phyloP scores from a whole-genome alignment of 2,329 filamentous ascomycete genomes.

The Apiospora malaysiana region DNA sequence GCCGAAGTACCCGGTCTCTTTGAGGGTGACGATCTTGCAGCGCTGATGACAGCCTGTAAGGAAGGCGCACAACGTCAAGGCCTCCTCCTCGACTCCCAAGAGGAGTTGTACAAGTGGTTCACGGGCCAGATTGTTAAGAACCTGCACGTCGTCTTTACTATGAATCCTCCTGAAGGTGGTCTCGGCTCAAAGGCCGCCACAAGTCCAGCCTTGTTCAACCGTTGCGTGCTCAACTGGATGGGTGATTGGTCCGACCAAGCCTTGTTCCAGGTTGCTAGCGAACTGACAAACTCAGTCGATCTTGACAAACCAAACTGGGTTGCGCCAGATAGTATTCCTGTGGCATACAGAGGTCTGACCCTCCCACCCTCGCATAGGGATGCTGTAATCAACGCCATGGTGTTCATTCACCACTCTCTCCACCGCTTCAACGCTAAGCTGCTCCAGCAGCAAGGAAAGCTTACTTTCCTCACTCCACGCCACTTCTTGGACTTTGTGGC shows the following conservation, averaged over 20 bases:
- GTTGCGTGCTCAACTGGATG: conserved; percentile 99
- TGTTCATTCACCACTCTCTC: conserved; percentile 96
- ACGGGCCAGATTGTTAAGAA: conserved; percentile 99
- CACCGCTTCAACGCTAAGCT: conserved; percentile 88
- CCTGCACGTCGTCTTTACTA: conserved; percentile 97
- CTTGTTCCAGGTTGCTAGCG: conserved; percentile 94
- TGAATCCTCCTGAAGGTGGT: conserved; percentile 98
- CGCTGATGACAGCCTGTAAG: conserved; percentile 99
- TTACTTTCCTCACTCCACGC: conserved; percentile 91
- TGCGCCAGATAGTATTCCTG: conserved; percentile 88
- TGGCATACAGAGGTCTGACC: conserved; percentile 85
- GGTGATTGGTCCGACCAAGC: conserved; percentile 99
- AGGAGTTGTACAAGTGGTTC: conserved; percentile 99
- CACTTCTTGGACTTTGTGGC: conserved; percentile 98
- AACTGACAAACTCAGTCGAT: conserved; percentile 95
- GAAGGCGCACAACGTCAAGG: conserved; percentile 97
- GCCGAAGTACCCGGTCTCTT: conserved; percentile 99
- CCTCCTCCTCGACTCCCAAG: conserved; percentile 91
- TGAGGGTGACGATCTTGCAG: conserved; percentile 97
- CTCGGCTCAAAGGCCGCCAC: conserved; percentile 96
- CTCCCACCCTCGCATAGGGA: conserved; percentile 91
- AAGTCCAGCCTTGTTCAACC: conserved; percentile 97
- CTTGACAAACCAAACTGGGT: conserved; percentile 85
- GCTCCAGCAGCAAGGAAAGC: conserved; percentile 88
- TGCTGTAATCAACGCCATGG: conserved; percentile 96